These are phyloP conservation scores for Pseudogymnoascus sp. DNA, from an alignment of 2,329 filamentous ascomycete genomes.

Conservation along the genomic window DNA sequence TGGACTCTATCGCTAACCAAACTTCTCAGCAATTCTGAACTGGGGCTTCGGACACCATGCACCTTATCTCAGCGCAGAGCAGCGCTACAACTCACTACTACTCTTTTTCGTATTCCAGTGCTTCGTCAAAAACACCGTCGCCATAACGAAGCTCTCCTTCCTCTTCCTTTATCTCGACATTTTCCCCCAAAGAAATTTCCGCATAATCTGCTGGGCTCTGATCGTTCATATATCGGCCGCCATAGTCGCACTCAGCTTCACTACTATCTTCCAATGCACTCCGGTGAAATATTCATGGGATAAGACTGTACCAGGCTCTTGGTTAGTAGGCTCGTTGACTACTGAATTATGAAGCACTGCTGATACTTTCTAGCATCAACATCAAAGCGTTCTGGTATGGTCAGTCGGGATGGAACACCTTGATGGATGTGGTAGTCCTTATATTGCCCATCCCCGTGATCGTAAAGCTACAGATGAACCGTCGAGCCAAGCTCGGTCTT, in stretches of 20 bases:
- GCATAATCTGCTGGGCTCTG: conserved; percentile 12
- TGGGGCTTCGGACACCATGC: conserved; percentile 15
- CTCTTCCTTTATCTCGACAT: conserved; percentile 15
- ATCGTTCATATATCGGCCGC: conserved; percentile 8
- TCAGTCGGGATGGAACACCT: conserved; percentile 9
- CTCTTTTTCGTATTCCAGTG: conserved; percentile 11
- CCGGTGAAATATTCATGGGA: conserved; percentile 16
- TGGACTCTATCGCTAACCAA: not conserved
- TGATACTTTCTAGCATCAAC: conserved; percentile 4
- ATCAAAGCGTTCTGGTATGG: conserved; percentile 10
- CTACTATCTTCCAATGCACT: conserved; percentile 15
- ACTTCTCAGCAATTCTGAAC: conserved; percentile 11
- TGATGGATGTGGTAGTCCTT: conserved; percentile 10
- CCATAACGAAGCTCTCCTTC: conserved; percentile 15
- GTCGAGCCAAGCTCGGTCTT: conserved; percentile 8
- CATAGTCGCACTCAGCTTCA: conserved; percentile 8
- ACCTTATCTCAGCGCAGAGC: conserved; percentile 8
- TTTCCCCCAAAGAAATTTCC: conserved; percentile 12
- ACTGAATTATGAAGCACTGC: not conserved
- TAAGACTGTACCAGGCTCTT: conserved; percentile 11
- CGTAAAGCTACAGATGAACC: conserved; percentile 10
- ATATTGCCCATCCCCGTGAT: conserved; percentile 9
- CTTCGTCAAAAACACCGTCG: conserved; percentile 9
- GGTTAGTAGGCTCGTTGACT: not conserved
- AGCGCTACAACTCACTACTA: conserved; percentile 14